These are phyloP conservation scores for Penicillium mononematosum DNA, from an alignment of 495 filamentous ascomycete genomes.

Conservation along the genomic window DNA sequence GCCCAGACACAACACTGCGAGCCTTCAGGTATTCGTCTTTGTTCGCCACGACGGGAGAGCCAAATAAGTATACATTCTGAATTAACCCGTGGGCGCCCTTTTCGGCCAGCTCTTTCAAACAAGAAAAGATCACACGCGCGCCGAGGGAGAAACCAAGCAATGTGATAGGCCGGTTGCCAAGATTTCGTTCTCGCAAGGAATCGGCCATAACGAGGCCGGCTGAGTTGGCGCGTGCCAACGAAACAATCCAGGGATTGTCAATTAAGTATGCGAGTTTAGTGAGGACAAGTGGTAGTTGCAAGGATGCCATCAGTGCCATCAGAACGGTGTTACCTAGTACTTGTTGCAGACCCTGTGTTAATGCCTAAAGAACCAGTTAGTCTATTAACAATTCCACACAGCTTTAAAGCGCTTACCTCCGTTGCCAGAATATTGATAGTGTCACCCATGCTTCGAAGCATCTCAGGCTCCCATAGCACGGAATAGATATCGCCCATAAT, in stretches of 20 bases:
- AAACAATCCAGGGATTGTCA: conserved; percentile 97
- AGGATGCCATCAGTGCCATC: conserved; percentile 82
- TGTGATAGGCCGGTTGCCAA: conserved; percentile 88
- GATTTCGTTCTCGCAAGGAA: conserved; percentile 86
- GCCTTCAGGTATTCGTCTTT: conserved; percentile 85
- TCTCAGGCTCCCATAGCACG: conserved; percentile 96
- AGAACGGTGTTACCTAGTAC: conserved; percentile 88
- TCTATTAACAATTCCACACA: background rate
- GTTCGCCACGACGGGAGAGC: conserved; percentile 86
- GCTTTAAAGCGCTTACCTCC: conserved; percentile 62
- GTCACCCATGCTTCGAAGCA: conserved; percentile 94
- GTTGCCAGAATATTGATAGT: conserved; percentile 98
- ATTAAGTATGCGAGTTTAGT: conserved; percentile 96
- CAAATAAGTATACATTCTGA: conserved; percentile 95
- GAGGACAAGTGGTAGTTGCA: conserved; percentile 89
- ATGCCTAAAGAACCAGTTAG: conserved; percentile 56
- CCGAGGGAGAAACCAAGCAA: conserved; percentile 97
- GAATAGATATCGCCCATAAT: conserved; percentile 99
- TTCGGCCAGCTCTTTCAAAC: conserved; percentile 80
- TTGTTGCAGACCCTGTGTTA: conserved; percentile 95
- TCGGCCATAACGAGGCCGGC: conserved; percentile 95
- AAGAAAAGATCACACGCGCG: conserved; percentile 88
- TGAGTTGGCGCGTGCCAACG: conserved; percentile 79
- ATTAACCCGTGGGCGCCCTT: conserved; percentile 88
- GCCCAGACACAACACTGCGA: conserved; percentile 76